These are phyloP conservation scores for Allium fistulosum DNA, from an alignment of 106 monocot genomes.

Conservation along the genomic window DNA sequence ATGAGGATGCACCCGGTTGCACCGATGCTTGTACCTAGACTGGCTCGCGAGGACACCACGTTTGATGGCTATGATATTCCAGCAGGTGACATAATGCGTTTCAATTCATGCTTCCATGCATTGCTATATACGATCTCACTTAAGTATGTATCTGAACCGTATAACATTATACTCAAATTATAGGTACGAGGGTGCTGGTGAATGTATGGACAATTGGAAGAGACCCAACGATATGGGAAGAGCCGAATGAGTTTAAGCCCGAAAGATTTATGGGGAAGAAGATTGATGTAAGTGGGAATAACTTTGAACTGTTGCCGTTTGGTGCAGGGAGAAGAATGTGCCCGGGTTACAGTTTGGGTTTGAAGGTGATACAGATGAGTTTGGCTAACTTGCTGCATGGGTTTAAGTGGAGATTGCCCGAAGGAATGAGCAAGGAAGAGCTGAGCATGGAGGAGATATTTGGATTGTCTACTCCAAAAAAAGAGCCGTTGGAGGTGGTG, in stretches of 20 bases:
- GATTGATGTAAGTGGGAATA: neutral
- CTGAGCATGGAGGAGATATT: neutral
- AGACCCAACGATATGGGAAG: neutral
- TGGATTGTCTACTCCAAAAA: slow-evolving; percentile 13
- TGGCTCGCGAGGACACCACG: slow-evolving; percentile 26
- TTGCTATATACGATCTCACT: too few species aligned
- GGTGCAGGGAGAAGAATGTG: slow-evolving; percentile 7
- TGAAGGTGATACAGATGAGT: neutral
- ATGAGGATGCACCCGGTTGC: slow-evolving; percentile 60
- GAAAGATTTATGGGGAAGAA: neutral
- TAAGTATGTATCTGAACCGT: too few species aligned
- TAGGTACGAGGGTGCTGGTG: neutral
- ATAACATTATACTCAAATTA: neutral
- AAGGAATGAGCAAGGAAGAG: neutral
- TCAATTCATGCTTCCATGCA: neutral
- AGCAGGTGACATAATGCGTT: neutral
- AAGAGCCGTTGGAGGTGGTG: slow-evolving; percentile 19
- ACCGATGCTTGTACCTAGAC: slow-evolving; percentile 45
- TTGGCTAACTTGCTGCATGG: slow-evolving; percentile 1
- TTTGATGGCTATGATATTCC: slow-evolving; percentile 37
- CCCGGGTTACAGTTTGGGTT: neutral
- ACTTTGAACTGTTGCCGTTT: slow-evolving; percentile 1
- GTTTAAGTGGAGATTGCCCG: slow-evolving; percentile 1
- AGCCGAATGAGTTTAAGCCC: neutral
- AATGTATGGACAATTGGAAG: neutral